Evolutionary conservation across 768 basidiomycete genomes (phyloP), one percentile per base, ranked within the genome.

Genomic region (Rhizopogon sp.): DNA sequence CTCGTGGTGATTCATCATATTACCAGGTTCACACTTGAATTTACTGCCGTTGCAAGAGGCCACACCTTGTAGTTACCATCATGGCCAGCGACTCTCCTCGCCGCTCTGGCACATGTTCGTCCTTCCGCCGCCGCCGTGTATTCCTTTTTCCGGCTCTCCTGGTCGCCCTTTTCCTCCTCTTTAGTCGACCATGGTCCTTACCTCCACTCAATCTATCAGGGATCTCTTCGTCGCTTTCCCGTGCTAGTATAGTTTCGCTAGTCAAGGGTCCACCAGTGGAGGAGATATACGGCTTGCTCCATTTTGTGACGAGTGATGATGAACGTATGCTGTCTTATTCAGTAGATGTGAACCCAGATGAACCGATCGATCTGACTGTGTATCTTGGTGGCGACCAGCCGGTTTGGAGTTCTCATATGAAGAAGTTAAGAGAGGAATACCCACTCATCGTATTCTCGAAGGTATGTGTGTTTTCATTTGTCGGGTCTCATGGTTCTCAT

Each of bases 401-500:
- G 22, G 72, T 79, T 43, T 84, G 80, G 82, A 54, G 58, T 37
- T 67, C 9, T 39, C 56, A 28, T 62, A 67, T 76, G 16, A 64
- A 63, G 42, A 62, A 62, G 20, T 60, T 90, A 45, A 72, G 79
- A 39, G 63, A 74, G 16, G 67, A 79, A 33, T 75, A 80, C 60
- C 90, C 90, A 2, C 69, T 93, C 6, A 74, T 92, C 43, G 82
- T 93, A 11, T 91, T 93, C 62, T 91, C 89, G 76, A 93, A 93
- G 77, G 88, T 85, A 53, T 33, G 76, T 68, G 20, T n/a, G 22
- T 43, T 5, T 42, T 29, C 6, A 14, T 58, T n/a, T 33, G 45
- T 47, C 20, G 49, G 33, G 43, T 39, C 22, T 20, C 10, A 11
- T 10, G n/a, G 16, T 57, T 58, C n/a, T 28, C 7, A 49, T 33